Conservation (phyloP, 305 asterid species). For the Solanum hybrid region DNA sequence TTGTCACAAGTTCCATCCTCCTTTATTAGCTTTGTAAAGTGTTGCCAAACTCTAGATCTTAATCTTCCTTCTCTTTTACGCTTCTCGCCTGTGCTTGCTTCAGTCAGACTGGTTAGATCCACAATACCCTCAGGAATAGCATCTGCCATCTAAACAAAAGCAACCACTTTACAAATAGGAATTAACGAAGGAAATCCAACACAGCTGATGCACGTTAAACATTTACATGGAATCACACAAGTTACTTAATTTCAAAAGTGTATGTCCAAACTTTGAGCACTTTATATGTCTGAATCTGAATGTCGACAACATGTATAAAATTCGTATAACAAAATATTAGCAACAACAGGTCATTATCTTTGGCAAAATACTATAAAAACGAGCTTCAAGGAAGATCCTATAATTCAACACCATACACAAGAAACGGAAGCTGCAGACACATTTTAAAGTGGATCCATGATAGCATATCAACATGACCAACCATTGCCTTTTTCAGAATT, state of each 20-base stretch:
- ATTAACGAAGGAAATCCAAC: neutral
- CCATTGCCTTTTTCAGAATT: neutral
- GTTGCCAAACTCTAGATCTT: constrained; percentile 19
- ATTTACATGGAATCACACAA: neutral
- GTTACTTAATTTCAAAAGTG: neutral
- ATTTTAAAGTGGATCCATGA: neutral
- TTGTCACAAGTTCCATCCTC: constrained; percentile 11
- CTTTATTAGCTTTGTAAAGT: constrained; percentile 15
- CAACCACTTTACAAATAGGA: neutral
- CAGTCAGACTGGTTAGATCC: constrained; percentile 9
- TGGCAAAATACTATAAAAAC: neutral
- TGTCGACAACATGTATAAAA: neutral
- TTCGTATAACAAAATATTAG: too few species aligned
- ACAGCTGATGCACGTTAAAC: neutral
- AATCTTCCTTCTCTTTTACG: constrained; percentile 13
- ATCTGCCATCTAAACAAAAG: constrained; percentile 7
- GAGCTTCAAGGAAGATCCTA: neutral
- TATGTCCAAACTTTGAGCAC: neutral
- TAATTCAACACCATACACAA: neutral
- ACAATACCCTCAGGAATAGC: constrained; percentile 4
- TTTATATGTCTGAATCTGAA: neutral
- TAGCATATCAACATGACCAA: neutral
- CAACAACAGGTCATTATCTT: neutral
- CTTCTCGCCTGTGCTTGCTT: constrained; percentile 4
- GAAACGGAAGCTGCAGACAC: neutral